Evolutionary conservation across 1,284 basidiomycete genomes (phyloP).

Genomic region (Tylopilus sp.): DNA sequence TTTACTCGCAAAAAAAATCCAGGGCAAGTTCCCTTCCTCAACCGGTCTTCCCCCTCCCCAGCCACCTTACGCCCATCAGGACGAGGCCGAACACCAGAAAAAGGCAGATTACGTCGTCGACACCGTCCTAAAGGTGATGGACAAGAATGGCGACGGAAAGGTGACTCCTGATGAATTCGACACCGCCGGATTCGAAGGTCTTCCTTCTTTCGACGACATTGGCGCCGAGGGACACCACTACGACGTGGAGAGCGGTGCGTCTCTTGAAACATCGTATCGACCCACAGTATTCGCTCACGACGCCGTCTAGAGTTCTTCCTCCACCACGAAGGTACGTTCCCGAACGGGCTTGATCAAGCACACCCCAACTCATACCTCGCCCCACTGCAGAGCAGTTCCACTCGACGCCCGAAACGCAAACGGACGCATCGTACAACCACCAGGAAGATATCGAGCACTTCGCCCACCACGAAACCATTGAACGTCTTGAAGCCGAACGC

Average conservation of each 20-base stretch:
- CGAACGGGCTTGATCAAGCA: too few relatives aligned
- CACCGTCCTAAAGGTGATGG: slow-evolving; percentile 71
- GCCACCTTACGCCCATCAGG: slow-evolving; percentile 37
- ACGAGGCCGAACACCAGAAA: slow-evolving; percentile 76
- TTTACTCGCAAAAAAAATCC: slow-evolving; percentile 85
- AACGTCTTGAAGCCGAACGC: slow-evolving; percentile 78
- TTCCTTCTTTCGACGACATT: slow-evolving; percentile 86
- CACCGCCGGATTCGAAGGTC: slow-evolving; percentile 68
- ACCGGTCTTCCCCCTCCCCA: background rate
- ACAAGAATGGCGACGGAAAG: slow-evolving; percentile 76
- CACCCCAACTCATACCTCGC: background rate
- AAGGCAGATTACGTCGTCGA: slow-evolving; percentile 83
- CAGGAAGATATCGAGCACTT: slow-evolving; percentile 91
- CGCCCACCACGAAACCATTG: slow-evolving; percentile 83
- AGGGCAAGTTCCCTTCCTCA: slow-evolving; percentile 40
- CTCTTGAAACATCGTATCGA: background rate
- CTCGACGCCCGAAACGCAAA: slow-evolving; percentile 94
- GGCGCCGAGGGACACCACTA: slow-evolving; percentile 94
- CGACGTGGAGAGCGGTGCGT: slow-evolving; percentile 78
- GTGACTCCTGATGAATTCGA: slow-evolving; percentile 81
- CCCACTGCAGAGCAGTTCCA: slow-evolving; percentile 74
- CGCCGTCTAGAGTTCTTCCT: slow-evolving; percentile 74
- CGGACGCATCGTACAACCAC: slow-evolving; percentile 91
- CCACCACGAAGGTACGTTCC: slow-evolving; percentile 79
- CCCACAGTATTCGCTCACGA: slow-evolving; percentile 1